Base-by-base conservation (phyloP, 768 basidiomycete genomes). In the Rhizopogon roseolus region DNA sequence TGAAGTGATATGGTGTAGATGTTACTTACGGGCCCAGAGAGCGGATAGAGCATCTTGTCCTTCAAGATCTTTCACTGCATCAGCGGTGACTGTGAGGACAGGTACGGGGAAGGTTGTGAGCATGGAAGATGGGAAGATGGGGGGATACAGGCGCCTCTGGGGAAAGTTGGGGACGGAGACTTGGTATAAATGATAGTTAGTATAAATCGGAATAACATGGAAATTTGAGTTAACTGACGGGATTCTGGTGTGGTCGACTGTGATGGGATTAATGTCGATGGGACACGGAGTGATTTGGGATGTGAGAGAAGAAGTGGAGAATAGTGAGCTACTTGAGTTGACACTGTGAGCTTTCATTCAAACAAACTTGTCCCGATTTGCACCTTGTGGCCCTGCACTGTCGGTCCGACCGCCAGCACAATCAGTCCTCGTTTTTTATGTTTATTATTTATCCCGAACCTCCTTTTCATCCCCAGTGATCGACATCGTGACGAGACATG, bases 31-130 rank as follows among this genome's bases (percentile, higher is more conserved):
- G 54, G 78, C 80, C 86, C 86, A 90, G 27, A 90, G 80, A 49
- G 79, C 71, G 46, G 73, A 79, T 46, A 90, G 73, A 28, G 86
- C 84, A 48, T 88, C 85, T 40, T 78, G 73, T 49, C 85, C 83
- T 61, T 90, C 80, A 57, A 90, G 77, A 57, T 86, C 81, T 61
- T 75, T 76, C 56, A 91, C 77, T 17, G 76, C 86, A 56, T 88
- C 88, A 17, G 78, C 73, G 6, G 83, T 76, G 59, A 91, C 74
- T 29, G 81, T 75, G 50, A 91, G 81, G 37, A 90, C 79, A 34
- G 87, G 88, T 6, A 73, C 69, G n/a, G 86, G 77, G 27, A 88
- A 80, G 28, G 72, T 62, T 51, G 72, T 56, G 50, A 79, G 64
- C 83, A 84, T 84, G 59, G 63, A 49, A 16, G 45, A 34, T 34